Evolutionary conservation across 1,284 basidiomycete species (phyloP), one percentile per base, ranked within the genome.

Genomic region (Cryptococcus hybrid): DNA sequence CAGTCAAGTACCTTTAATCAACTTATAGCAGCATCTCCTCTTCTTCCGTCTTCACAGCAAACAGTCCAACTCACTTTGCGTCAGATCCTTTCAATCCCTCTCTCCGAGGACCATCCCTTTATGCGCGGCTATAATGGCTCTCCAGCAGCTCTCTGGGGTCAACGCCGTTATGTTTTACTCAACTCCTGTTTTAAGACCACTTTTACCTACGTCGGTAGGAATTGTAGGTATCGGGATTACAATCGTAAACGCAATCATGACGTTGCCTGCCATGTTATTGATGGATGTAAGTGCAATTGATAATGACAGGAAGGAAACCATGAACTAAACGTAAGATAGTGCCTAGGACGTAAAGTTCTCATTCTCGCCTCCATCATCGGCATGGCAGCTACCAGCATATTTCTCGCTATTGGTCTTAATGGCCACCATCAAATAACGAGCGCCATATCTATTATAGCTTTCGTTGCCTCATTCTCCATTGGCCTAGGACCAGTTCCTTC

Each of bases 401-500:
- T 84, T 18, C 83, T 94, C 5, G 91, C 88, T 1, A 80, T 86
- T 54, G 88, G 88, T 0, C 80, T 96, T 57, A 81, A 92, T 70
- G 79, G 80, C 3, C 83, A 84, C 40, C 76, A 82, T 56, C 82
- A 83, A 11, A 75, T 80, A 5, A 69, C 92, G 7, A 85, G 88
- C 7, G 92, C 88, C 54, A 70, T 90, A 30, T 84, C 88, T 3
- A 91, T 96, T 63, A 77, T 92, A 48, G 81, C 84, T 1, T 94
- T 96, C 72, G 87, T 96, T 39, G 86, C 89, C 71, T 88, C 88
- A 0, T 97, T 95, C 73, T 88, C 90, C 0, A 79, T 90, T 42
- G 93, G 93, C 1, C 81, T 96, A n/a, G 93, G 93, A 0, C 92
- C 93, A 0, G 80, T 96, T 39, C 93, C 0, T 96, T 93, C 72